Evolutionary conservation across 2,329 filamentous ascomycete species (phyloP), one percentile per base, ranked within the genome.

Genomic region (Calonectria hawksworthii): DNA sequence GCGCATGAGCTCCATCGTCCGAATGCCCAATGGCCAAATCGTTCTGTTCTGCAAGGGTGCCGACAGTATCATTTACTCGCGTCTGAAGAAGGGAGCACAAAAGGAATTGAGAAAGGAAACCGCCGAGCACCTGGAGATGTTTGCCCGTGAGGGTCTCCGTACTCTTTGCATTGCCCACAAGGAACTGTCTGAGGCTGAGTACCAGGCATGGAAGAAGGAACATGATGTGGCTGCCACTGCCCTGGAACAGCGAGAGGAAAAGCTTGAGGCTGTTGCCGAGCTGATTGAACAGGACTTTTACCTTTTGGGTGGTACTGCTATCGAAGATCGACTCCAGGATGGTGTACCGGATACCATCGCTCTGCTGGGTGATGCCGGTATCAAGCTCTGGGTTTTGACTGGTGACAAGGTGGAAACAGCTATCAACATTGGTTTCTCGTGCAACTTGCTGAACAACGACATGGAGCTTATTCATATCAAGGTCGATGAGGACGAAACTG

Each of bases 391-490:
- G 97, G 97, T 99, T 69, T 88, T 99, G 77, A 99, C 97, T 21
- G 97, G 98, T 77, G 97, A 99, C 89, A 99, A 99, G 86, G 96
- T 99, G 38, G 97, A 99, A 86, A 99, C 97, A 30, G 97, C 98
- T 73, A 99, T 99, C 92, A 99, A 99, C 87, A 99, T 99, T 83
- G 97, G 97, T 3, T 99, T 99, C 86, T 99, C 98, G 14, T 99
- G 98, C 88, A 99, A 99, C 80, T 90, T 99, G 38, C 91, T 99
- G 70, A 96, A 96, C 86, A 99, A 98, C 85, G 95, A 98, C 79
- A 98, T 99, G 97, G 97, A 99, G 79, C 88, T 99, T 75, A 94
- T 99, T 77, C 92, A 98, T 64, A 90, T 99, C 80, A 98, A 98
- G 83, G 90, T 97, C 36, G 91, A 94, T 1, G 95, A 98, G 77